Evolutionary conservation across 306 rosid genomes (phyloP), one percentile per base, ranked within the genome.

Genomic region (Dalbergia oliveri): DNA sequence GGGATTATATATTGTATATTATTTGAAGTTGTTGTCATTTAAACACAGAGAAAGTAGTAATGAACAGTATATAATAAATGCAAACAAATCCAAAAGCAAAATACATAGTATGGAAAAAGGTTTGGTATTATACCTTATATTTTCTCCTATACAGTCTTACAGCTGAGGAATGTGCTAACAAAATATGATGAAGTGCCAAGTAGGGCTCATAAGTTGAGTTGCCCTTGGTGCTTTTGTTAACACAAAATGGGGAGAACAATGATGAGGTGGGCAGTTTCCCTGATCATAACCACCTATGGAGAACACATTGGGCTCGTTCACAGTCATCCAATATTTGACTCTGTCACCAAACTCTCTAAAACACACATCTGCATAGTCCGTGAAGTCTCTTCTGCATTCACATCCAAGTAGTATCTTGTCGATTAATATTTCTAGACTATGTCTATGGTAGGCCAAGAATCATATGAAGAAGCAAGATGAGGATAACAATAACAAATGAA

Each of bases 271-370:
- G 1, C 19, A 0, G 3, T 3, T 11, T 66, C 94, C 96, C 1
- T 0, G 0, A 74, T 88, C 91, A 71, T 92, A 90, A 37, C 96
- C 90, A 14, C 86, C 88, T 0, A 41, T 0, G 0, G 73, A 66
- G 34, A 88, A 84, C 4, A 87, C 79, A 81, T 92, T 92, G 9
- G 96, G 86, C 66, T 94, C 97, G 4, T 92, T 92, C 54, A 92
- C 59, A 1, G 93, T 88, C 10, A 61, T 78, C 97, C 97, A 94
- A 50, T 89, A 76, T 53, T 9, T n/a, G 0, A 94, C 92, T 45
- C 89, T 89, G 41, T 94, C 92, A 8, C 98, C 97, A 19, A 94
- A 94, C 70, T 88, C 94, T 80, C 88, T 77, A 68, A 89, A 94
- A 79, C 97, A 94, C 34, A 86, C 87, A 54, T 92, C 88, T 0